Evolutionary conservation across 2,329 filamentous ascomycete genomes (phyloP), one percentile per base, ranked within the genome.

Genomic region (Fusarium sororula): DNA sequence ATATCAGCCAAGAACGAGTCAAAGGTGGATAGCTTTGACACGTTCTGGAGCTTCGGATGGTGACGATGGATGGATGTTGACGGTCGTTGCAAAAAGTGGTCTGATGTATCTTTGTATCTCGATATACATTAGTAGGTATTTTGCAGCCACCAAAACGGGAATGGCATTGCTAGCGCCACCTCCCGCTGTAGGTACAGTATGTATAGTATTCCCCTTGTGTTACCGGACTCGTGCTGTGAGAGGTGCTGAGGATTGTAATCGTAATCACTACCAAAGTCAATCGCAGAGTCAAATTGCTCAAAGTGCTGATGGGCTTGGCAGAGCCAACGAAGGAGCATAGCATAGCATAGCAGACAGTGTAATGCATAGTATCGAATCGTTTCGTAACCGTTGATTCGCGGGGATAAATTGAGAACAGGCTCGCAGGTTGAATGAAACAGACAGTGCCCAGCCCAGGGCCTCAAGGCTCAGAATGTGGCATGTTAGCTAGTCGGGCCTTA

Each of bases 401-500:
- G 48, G 67, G 51, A 70, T 70, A 59, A 62, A 62, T 58, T 14
- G 42, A 55, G 24, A 55, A 26, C 35, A 28, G 35, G 18, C 24
- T 28, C 56, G 26, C 8, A 42, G 30, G 26, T 58, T 70, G 51
- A 54, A 70, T 70, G 51, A 54, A 70, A 54, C 59, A 70, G 42
- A n/a, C 24, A 55, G 51, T 13, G 24, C 35, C 51, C 35, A 55
- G 24, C 35, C 51, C 35, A 55, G 24, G n/a, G n/a, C 41, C n/a
- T 24, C 4, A 55, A 41, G n/a, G 44, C 20, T 53, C 51, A 56
- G 30, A 30, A 30, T 61, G 62, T 75, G 73, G 69, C 66, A 70
- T 75, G 73, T 73, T 73, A 62, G 51, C 65, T 48, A 75, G 73
- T 75, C 73, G 73, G 73, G 73, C 73, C 73, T 75, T 75, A 75